phyloP scores from a whole-genome alignment of 2,329 filamentous ascomycete genomes.

The Talaromyces sp. region DNA sequence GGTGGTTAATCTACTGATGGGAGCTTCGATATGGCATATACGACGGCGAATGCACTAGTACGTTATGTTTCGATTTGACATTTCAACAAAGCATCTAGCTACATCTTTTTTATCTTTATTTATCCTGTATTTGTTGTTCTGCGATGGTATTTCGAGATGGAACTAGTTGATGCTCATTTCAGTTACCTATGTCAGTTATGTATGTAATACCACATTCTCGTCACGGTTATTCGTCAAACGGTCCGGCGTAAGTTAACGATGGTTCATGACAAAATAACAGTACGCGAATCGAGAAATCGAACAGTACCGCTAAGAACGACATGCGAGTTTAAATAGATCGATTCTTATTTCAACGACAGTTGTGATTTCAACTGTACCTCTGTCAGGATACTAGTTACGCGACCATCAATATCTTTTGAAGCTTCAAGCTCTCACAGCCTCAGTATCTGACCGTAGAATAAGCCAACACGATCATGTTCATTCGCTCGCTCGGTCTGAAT shows the following conservation, averaged over 20 bases:
- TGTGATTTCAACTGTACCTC: background rate
- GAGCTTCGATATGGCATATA: background rate
- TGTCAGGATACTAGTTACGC: too few relatives aligned
- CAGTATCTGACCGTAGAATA: background rate
- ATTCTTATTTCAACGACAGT: slow-evolving; percentile 12
- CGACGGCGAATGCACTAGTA: background rate
- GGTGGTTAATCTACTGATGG: background rate
- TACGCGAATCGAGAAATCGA: slow-evolving; percentile 4
- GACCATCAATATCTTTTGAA: background rate
- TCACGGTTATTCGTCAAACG: slow-evolving; percentile 18
- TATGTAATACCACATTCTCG: slow-evolving; percentile 20
- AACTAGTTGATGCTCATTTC: slow-evolving; percentile 19
- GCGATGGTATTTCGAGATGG: slow-evolving; percentile 18
- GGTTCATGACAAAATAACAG: slow-evolving; percentile 1
- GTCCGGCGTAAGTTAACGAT: slow-evolving; percentile 8
- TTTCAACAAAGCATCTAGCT: background rate
- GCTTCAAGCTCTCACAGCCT: background rate
- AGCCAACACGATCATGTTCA: background rate
- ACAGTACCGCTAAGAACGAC: slow-evolving; percentile 15
- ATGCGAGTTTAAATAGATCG: slow-evolving; percentile 8
- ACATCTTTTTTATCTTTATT: slow-evolving; percentile 11
- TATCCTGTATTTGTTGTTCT: slow-evolving; percentile 19
- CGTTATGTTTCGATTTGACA: background rate
- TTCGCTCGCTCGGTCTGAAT: background rate
- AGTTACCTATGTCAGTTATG: background rate